A percentile compares a stretch with the other conserved stretches of the same genome.
Conservation (phyloP, 202 grass and related monocot genomes). For the Brachypodium distachyon region DNA sequence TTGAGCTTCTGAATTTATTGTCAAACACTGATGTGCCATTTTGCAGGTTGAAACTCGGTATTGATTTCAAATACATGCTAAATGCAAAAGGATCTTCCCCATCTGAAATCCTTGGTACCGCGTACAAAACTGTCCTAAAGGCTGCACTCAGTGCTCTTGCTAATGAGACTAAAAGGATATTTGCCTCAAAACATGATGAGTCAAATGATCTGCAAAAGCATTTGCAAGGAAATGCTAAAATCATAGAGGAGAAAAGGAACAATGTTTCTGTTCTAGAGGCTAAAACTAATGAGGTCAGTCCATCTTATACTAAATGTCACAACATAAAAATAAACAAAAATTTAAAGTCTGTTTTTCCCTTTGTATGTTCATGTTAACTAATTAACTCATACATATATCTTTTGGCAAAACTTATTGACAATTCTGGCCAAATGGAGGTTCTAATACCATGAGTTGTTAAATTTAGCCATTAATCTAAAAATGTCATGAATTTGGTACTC, state of each 20-base stretch:
- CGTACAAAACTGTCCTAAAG: slow-evolving; percentile 67
- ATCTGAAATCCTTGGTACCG: slow-evolving; percentile 47
- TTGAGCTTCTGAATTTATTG: neutral
- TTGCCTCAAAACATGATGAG: slow-evolving; percentile 45
- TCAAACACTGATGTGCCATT: neutral
- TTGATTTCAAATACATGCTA: slow-evolving; percentile 65
- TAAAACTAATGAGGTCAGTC: slow-evolving; percentile 47
- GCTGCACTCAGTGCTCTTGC: slow-evolving; percentile 40
- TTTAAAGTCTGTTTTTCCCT: neutral
- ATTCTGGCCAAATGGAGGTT: neutral
- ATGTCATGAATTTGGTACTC: neutral
- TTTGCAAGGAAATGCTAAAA: slow-evolving; percentile 40
- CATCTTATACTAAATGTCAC: neutral
- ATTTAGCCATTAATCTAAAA: neutral
- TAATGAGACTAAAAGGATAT: slow-evolving; percentile 46
- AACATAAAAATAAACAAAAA: neutral
- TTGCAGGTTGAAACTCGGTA: slow-evolving; percentile 67
- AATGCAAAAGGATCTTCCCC: slow-evolving; percentile 66
- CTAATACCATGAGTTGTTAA: neutral
- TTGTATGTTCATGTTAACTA: neutral
- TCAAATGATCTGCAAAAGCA: slow-evolving; percentile 47
- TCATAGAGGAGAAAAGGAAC: slow-evolving; percentile 44
- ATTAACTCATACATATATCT: neutral
- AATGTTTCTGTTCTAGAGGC: slow-evolving; percentile 32
- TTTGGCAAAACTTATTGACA: neutral